Evolutionary conservation across 352 stramenopile genomes (phyloP).

Genomic region (Pythium vanterpoolii): DNA sequence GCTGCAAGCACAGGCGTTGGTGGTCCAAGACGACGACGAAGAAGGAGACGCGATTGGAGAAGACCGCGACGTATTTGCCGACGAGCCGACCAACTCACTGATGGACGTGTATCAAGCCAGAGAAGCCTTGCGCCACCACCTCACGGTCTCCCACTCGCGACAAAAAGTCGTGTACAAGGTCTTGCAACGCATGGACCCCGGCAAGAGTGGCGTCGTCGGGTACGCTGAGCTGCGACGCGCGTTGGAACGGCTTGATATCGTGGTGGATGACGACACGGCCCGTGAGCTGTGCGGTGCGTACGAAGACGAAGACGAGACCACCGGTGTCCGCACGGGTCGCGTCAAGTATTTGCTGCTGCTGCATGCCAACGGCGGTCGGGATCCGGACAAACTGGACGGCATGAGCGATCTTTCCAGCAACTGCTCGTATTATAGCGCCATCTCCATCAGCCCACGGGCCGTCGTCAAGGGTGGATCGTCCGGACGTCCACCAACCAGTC

Average conservation of each 20-base stretch:
- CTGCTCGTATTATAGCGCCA: slow-evolving; percentile 75
- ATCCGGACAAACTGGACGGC: slow-evolving; percentile 57
- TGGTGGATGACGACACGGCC: slow-evolving; percentile 32
- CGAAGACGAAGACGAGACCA: slow-evolving; percentile 53
- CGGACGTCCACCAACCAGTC: slow-evolving; percentile 12
- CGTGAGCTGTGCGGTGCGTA: slow-evolving; percentile 45
- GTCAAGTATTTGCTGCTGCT: slow-evolving; percentile 67
- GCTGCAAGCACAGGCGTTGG: slow-evolving; percentile 47
- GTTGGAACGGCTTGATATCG: slow-evolving; percentile 53
- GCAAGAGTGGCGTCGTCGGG: slow-evolving; percentile 44
- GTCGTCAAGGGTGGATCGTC: slow-evolving; percentile 19
- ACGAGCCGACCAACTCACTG: not conserved
- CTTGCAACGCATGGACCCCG: slow-evolving; percentile 53
- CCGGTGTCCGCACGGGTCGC: slow-evolving; percentile 33
- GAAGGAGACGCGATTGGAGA: not conserved
- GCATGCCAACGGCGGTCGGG: slow-evolving; percentile 54
- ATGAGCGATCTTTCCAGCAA: slow-evolving; percentile 73
- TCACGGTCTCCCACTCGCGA: slow-evolving; percentile 38
- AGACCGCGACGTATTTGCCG: slow-evolving; percentile 23
- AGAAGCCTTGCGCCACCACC: slow-evolving; percentile 46
- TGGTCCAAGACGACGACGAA: slow-evolving; percentile 38
- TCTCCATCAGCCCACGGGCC: slow-evolving; percentile 56
- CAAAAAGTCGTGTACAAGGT: slow-evolving; percentile 63
- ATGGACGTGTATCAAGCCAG: slow-evolving; percentile 47
- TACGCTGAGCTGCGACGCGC: slow-evolving; percentile 60